Percentiles rank a stretch among this genome's conserved stretches.
Evolutionary conservation across 768 basidiomycete species (phyloP).

Genomic region (Suillus occidentalis): DNA sequence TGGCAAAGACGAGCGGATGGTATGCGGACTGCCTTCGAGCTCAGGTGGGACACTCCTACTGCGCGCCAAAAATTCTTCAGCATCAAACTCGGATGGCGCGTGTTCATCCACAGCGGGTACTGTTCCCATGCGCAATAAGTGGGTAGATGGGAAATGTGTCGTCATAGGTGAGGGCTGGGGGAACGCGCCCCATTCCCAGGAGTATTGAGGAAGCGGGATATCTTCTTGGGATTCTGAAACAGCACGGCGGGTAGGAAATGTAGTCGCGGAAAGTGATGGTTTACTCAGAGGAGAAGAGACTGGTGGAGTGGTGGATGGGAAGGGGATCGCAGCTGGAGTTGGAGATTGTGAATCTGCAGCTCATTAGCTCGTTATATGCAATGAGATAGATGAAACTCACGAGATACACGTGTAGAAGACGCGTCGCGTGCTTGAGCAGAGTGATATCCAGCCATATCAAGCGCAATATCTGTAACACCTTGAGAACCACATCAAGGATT

Average conservation of each 20-base stretch:
- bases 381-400: conserved; percentile 15
- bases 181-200: conserved; percentile 94
- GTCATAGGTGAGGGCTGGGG: conserved; percentile 76
- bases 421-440: conserved; percentile 36
- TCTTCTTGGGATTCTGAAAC: conserved; percentile 66
- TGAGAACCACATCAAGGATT: conserved; percentile 3
- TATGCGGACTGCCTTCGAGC: conserved; percentile 44
- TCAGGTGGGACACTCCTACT: conserved; percentile 61
- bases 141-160: conserved; percentile 39
- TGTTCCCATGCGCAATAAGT: conserved; percentile 15
- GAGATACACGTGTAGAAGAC: conserved; percentile 44
- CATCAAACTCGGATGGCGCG: conserved; percentile 13
- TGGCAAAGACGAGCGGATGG: conserved; percentile 22
- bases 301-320: conserved; percentile 9
- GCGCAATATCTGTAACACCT: conserved; percentile 57
- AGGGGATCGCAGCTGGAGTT: neutral
- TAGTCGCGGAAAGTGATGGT: conserved; percentile 25
- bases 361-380: neutral
- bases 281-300: conserved; percentile 19
- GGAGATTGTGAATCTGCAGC: conserved; percentile 5
- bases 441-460: conserved; percentile 86
- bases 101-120: conserved; percentile 10
- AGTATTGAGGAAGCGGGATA: conserved; percentile 55
- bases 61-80: conserved; percentile 36
- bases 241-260: conserved; percentile 47